Evolutionary conservation across 75 land plant species (phyloP).

Genomic region (Sequoia sempervirens): DNA sequence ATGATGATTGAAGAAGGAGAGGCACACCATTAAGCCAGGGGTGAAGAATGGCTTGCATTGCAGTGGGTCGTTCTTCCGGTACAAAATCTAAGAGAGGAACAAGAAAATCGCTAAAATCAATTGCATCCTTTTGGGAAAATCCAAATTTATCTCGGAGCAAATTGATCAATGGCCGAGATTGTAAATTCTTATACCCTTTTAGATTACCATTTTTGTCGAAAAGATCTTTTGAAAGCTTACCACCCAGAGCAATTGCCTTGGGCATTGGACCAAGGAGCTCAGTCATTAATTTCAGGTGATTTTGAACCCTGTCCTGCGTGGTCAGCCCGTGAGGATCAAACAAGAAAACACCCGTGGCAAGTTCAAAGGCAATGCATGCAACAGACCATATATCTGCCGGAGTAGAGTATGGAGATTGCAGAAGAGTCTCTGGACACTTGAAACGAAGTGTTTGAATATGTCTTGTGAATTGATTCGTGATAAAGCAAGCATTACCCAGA

Average conservation of each 20-base stretch:
- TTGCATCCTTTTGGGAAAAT: slow-evolving; percentile 63
- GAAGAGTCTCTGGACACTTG: slow-evolving; percentile 79
- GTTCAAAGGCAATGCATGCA: slow-evolving; percentile 14
- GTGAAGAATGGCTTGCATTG: slow-evolving; percentile 61
- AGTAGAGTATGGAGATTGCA: slow-evolving; percentile 82
- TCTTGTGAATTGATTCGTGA: slow-evolving; percentile 64
- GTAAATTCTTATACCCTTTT: slow-evolving; percentile 49
- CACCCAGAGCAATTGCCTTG: slow-evolving; percentile 63
- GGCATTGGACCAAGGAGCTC: slow-evolving; percentile 85
- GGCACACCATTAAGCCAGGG: slow-evolving; percentile 63
- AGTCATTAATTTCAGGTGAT: slow-evolving; percentile 80
- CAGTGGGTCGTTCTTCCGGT: slow-evolving; percentile 73
- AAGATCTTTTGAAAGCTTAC: slow-evolving; percentile 58
- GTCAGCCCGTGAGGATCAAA: slow-evolving; percentile 40
- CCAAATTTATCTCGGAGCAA: slow-evolving; percentile 61
- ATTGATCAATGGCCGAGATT: slow-evolving; percentile 69
- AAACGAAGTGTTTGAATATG: slow-evolving; percentile 90
- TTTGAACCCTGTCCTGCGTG: slow-evolving; percentile 16
- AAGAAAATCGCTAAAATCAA: slow-evolving; percentile 67
- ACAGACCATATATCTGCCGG: slow-evolving; percentile 90
- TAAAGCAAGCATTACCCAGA: slow-evolving; percentile 84
- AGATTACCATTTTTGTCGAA: slow-evolving; percentile 73
- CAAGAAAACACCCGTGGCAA: slow-evolving; percentile 21
- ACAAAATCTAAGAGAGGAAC: slow-evolving; percentile 65
- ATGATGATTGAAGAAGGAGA: slow-evolving; percentile 9